These are phyloP conservation scores for Mycena albidolilacea DNA, from an alignment of 768 basidiomycete species.

Conservation along the genomic window DNA sequence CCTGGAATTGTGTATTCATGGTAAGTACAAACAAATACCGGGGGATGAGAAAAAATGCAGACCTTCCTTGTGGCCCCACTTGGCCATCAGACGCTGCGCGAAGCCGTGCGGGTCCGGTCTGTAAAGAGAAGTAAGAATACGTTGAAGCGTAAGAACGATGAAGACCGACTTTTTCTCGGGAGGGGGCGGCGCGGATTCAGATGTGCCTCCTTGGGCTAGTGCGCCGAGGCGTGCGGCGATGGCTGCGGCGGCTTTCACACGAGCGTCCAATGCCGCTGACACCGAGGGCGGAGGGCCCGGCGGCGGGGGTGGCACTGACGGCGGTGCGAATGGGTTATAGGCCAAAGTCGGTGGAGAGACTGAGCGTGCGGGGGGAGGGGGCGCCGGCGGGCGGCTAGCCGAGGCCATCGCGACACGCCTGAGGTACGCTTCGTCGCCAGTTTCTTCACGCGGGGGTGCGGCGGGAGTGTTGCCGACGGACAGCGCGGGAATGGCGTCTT, in stretches of 20 bases:
- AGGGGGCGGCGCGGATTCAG: constrained; percentile 51
- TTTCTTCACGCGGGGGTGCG: constrained; percentile 50
- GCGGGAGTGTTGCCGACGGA: constrained; percentile 28
- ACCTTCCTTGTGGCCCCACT: constrained; percentile 90
- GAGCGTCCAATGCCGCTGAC: constrained; percentile 70
- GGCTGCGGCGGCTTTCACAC: constrained; percentile 82
- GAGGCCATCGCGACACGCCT: constrained; percentile 73
- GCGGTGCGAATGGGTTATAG: constrained; percentile 81
- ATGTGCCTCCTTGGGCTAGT: constrained; percentile 54
- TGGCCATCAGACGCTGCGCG: constrained; percentile 92
- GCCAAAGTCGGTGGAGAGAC: constrained; percentile 70
- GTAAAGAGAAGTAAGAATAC: background rate
- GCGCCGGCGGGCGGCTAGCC: constrained; percentile 47
- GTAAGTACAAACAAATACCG: background rate
- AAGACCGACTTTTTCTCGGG: constrained; percentile 32
- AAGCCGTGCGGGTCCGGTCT: constrained; percentile 80
- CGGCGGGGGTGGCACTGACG: constrained; percentile 71
- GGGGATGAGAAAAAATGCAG: background rate
- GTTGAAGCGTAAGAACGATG: background rate
- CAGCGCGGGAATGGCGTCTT: constrained; percentile 43
- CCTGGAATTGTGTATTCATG: constrained; percentile 60
- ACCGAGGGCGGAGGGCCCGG: constrained; percentile 57
- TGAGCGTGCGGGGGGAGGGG: constrained; percentile 46
- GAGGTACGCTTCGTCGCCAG: constrained; percentile 80
- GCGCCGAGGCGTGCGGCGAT: constrained; percentile 84